Evolutionary conservation across 1,284 basidiomycete species (phyloP), one percentile per base, ranked within the genome.

Genomic region (Sporisorium exsertum): DNA sequence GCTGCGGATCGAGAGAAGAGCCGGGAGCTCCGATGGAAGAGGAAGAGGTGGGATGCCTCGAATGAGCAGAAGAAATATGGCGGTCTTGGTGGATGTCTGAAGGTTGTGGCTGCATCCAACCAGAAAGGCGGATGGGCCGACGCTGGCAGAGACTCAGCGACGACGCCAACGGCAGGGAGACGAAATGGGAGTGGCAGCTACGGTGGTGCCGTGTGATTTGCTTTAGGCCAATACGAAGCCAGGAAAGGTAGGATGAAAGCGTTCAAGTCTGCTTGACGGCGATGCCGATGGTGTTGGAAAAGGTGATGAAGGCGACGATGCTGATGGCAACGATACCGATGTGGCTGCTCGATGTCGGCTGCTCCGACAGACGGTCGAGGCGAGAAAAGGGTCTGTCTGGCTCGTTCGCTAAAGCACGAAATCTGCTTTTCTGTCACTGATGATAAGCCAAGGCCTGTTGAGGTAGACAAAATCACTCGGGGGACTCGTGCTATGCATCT

Each of bases 91-190:
- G 10, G 26, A 27, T 22, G 13, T 66, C 58, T 20, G 58, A 55
- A 33, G 46, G 18, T 46, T 61, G 62, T 51, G 59, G 61, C 72
- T 63, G 67, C 72, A 75, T 75, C 50, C 67, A 75, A 62, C 54
- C 35, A 33, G 52, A 43, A 18, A n/a, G 56, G 29, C 54, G 37
- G 35, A 54, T 35, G 53, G 37, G 67, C 52, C 61, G 57, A 57
- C 46, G 60, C 52, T 42, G 45, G 49, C 50, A 49, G 24, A 57
- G 27, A 58, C 55, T 26, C 55, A 58, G 65, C 59, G 29, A 58
- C 59, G 54, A 58, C 54, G 55, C 58, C 58, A 67, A 51, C 64
- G n/a, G 63, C 45, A 26, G 29, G 12, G 45, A 29, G 22, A 16
- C 5, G 16, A n/a, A 27, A 15, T 35, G 13, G 35, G 4, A 43